phyloP scores from a whole-genome alignment of 2,329 filamentous ascomycete genomes.

The Epichloe aotearoae region DNA sequence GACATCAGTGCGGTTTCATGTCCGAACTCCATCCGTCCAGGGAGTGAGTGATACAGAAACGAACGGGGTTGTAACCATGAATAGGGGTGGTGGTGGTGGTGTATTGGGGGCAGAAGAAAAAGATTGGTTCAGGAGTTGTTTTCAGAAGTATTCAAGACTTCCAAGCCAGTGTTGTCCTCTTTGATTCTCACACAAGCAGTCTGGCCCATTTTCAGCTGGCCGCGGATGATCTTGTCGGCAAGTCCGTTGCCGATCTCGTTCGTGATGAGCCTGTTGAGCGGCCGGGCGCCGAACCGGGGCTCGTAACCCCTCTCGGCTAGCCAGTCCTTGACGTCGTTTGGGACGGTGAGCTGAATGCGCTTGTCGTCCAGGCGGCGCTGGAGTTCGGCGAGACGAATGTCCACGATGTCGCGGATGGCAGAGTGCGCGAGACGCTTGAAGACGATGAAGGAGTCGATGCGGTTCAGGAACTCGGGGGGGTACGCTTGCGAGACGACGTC shows the following conservation, averaged over 20 bases:
- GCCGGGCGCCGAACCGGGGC: slow-evolving; percentile 78
- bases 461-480: slow-evolving; percentile 89
- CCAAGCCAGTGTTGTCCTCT: slow-evolving; percentile 44
- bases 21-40: background rate
- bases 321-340: slow-evolving; percentile 66
- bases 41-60: no score
- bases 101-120: no score
- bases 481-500: slow-evolving; percentile 65
- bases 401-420: slow-evolving; percentile 82
- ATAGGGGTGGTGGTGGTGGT: no score
- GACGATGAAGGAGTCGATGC: slow-evolving; percentile 92
- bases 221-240: slow-evolving; percentile 84
- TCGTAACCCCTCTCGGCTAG: slow-evolving; percentile 84
- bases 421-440: slow-evolving; percentile 73
- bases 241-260: slow-evolving; percentile 81
- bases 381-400: slow-evolving; percentile 78
- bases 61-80: no score
- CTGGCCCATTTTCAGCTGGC: slow-evolving; percentile 64
- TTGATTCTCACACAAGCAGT: slow-evolving; percentile 57
- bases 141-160: slow-evolving; percentile 25
- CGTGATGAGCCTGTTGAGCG: slow-evolving; percentile 79
- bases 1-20: background rate
- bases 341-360: slow-evolving; percentile 63
- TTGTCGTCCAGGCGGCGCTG: slow-evolving; percentile 74
- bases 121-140: background rate